phyloP scores from a whole-genome alignment of 345 rosid species.

The Syzygium grande region DNA sequence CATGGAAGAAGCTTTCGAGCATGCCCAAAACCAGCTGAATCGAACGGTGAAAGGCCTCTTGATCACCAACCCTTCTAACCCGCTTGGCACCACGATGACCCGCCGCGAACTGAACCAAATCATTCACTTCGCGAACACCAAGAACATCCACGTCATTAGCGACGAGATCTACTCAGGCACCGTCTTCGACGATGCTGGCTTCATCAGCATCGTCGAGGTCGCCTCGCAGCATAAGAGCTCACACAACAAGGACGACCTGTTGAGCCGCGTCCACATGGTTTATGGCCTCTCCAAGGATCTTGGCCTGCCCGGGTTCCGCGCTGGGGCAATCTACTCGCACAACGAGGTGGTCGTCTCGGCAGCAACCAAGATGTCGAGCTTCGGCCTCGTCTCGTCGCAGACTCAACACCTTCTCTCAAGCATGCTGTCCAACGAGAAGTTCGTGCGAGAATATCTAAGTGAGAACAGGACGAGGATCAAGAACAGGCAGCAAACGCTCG shows the following conservation, averaged over 20 bases:
- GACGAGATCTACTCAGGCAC: constrained; percentile 86
- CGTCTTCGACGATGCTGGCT: constrained; percentile 48
- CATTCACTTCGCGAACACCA: constrained; percentile 33
- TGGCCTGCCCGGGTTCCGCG: constrained; percentile 87
- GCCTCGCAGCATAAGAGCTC: constrained; percentile 24
- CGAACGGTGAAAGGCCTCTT: constrained; percentile 62
- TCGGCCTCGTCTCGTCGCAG: constrained; percentile 80
- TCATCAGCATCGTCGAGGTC: constrained; percentile 43
- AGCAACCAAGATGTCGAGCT: constrained; percentile 90
- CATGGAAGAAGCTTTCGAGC: constrained; percentile 55
- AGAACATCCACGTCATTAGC: constrained; percentile 53
- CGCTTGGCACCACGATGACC: constrained; percentile 66
- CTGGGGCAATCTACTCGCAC: constrained; percentile 71
- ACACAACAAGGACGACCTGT: constrained; percentile 5
- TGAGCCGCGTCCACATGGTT: constrained; percentile 58
- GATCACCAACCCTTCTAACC: constrained; percentile 89
- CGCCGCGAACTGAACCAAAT: constrained; percentile 47
- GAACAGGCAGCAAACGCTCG: constrained; percentile 38
- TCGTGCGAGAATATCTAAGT: constrained; percentile 38
- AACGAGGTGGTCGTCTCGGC: constrained; percentile 50
- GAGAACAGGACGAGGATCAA: constrained; percentile 54
- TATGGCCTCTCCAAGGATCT: constrained; percentile 83
- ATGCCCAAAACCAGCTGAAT: constrained; percentile 31
- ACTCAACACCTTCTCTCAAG: constrained; percentile 58
- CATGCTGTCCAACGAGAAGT: constrained; percentile 54